These are phyloP conservation scores for Aspergillus indologenus DNA, from an alignment of 495 filamentous ascomycete genomes.

Conservation along the genomic window DNA sequence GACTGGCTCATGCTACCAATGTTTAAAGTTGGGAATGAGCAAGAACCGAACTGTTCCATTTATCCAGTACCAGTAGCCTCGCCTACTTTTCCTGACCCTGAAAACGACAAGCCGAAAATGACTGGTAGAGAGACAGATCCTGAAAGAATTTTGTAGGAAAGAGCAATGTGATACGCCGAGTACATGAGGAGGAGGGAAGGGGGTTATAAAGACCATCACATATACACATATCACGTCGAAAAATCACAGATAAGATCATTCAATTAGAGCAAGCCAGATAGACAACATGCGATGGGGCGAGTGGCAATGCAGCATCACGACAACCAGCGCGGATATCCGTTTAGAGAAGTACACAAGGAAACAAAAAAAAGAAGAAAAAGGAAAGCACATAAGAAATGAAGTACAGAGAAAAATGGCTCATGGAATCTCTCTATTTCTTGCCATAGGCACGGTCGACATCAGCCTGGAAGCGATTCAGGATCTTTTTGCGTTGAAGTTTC, in stretches of 20 bases:
- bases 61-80: not conserved
- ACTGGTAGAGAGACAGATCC: too few species aligned
- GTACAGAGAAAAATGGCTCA: not conserved
- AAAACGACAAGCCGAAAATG: not conserved
- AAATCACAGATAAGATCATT: not conserved
- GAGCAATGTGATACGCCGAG: not conserved
- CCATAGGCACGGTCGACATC: constrained; percentile 50
- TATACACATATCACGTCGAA: not conserved
- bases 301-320: not conserved
- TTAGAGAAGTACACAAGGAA: not conserved
- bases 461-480: constrained; percentile 41
- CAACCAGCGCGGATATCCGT: not conserved
- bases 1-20: too few species aligned
- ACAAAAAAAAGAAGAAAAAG: too few species aligned
- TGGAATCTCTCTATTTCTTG: constrained; percentile 34
- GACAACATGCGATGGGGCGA: not conserved
- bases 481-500: constrained; percentile 56
- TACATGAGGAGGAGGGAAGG: not conserved
- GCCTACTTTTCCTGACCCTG: not conserved
- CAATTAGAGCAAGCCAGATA: not conserved
- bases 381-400: not conserved
- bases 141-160: not conserved
- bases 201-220: not conserved
- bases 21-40: too few species aligned
- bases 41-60: not conserved